Conservation (phyloP, 352 stramenopile species). For the Albugo laibachii region DNA sequence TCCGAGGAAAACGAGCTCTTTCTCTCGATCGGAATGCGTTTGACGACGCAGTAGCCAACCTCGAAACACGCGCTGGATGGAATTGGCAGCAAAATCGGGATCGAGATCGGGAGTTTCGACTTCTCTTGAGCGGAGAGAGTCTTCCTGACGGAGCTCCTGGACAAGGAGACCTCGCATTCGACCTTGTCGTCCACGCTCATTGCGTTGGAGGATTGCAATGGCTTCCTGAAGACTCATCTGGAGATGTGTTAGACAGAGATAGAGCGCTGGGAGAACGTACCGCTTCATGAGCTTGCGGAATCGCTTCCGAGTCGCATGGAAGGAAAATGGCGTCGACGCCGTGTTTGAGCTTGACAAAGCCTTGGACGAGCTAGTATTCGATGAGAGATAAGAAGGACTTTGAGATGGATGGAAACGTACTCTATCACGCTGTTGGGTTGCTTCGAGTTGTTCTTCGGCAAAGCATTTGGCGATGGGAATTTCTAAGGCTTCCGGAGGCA, state of each 20-base stretch:
- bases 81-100: constrained; percentile 76
- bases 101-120: constrained; percentile 62
- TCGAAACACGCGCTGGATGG: constrained; percentile 82
- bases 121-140: constrained; percentile 66
- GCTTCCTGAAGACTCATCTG: constrained; percentile 49
- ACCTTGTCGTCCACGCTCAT: constrained; percentile 80
- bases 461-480: constrained; percentile 80
- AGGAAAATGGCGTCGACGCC: constrained; percentile 43
- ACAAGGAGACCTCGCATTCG: constrained; percentile 67
- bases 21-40: constrained; percentile 45
- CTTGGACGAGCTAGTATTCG: constrained; percentile 43
- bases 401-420: no score
- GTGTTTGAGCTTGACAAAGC: constrained; percentile 81
- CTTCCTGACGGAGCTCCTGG: constrained; percentile 65
- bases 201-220: constrained; percentile 78
- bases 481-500: constrained; percentile 82
- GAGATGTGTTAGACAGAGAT: background rate
- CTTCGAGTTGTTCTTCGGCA: constrained; percentile 54
- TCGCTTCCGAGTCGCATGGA: constrained; percentile 2
- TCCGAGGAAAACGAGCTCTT: constrained; percentile 84
- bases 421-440: constrained; percentile 45
- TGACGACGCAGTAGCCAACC: constrained; percentile 50
- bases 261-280: constrained; percentile 7
- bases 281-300: background rate
- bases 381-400: background rate